Conservation (phyloP, 2,329 filamentous ascomycete species). For the Cladosporium velox region DNA sequence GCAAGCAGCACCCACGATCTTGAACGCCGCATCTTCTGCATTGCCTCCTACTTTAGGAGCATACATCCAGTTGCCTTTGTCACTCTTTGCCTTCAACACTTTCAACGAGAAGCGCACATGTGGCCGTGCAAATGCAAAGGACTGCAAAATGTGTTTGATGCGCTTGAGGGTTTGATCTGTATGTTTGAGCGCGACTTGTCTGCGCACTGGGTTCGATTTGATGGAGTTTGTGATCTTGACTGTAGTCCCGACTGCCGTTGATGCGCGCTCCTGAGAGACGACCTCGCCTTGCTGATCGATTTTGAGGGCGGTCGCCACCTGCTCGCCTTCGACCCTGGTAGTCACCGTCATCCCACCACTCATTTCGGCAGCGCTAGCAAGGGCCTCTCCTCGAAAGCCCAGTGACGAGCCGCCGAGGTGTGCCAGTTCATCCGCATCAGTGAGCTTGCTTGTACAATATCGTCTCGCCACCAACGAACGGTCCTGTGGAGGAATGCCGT, state of each 20-base stretch:
- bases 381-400: conserved; percentile 75
- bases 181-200: conserved; percentile 60
- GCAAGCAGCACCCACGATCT: conserved; percentile 61
- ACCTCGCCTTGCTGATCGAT: conserved; percentile 52
- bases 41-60: conserved; percentile 55
- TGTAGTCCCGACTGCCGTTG: conserved; percentile 68
- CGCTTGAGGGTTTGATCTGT: conserved; percentile 57
- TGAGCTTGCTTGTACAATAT: conserved; percentile 75
- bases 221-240: conserved; percentile 64
- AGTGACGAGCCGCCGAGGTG: conserved; percentile 60
- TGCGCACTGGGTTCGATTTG: conserved; percentile 63
- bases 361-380: conserved; percentile 65
- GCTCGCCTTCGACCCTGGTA: conserved; percentile 64
- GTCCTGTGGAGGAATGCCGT: conserved; percentile 66
- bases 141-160: conserved; percentile 62
- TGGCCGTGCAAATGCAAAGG: conserved; percentile 68
- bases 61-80: conserved; percentile 62
- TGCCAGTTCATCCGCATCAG: conserved; percentile 62
- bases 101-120: conserved; percentile 62
- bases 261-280: conserved; percentile 45
- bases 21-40: conserved; percentile 61
- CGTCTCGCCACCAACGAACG: conserved; percentile 62
- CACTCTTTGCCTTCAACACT: conserved; percentile 55
- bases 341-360: conserved; percentile 60
- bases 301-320: conserved; percentile 57